Evolutionary conservation across 805 yeast species (phyloP).

Genomic region (Metschnikowia koreensis): DNA sequence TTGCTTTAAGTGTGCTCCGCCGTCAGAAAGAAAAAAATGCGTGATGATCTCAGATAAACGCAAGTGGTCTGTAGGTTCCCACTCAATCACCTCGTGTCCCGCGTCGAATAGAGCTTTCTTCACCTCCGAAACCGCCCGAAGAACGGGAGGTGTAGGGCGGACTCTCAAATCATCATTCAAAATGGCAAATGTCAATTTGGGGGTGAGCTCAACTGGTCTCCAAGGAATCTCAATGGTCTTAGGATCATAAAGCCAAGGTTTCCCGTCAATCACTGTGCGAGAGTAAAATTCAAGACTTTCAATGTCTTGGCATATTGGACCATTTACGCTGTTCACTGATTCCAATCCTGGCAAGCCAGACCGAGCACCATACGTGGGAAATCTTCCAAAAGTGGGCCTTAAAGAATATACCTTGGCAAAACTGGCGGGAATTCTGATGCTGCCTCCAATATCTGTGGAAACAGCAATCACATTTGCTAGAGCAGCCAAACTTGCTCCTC

Average conservation of each 20-base stretch:
- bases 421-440: conserved; percentile 48
- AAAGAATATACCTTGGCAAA: conserved; percentile 41
- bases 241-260: conserved; percentile 52
- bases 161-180: conserved; percentile 43
- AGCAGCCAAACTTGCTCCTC: conserved; percentile 49
- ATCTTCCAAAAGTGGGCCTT: conserved; percentile 46
- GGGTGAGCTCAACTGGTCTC: conserved; percentile 35
- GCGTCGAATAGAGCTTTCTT: conserved; percentile 31
- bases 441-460: conserved; percentile 57
- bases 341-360: conserved; percentile 36
- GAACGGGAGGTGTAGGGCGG: conserved; percentile 56
- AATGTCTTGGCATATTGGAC: conserved; percentile 44
- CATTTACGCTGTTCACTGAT: conserved; percentile 42
- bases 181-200: conserved; percentile 44
- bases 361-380: conserved; percentile 36
- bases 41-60: conserved; percentile 24
- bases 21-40: conserved; percentile 44
- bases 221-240: conserved; percentile 52
- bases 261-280: conserved; percentile 32
- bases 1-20: conserved; percentile 36
- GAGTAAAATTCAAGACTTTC: conserved; percentile 40
- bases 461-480: conserved; percentile 51
- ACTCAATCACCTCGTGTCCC: conserved; percentile 52
- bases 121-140: conserved; percentile 41
- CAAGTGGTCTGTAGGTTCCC: conserved; percentile 43